Evolutionary conservation across 306 rosid genomes (phyloP).

Genomic region (Leucaena leucocephala): DNA sequence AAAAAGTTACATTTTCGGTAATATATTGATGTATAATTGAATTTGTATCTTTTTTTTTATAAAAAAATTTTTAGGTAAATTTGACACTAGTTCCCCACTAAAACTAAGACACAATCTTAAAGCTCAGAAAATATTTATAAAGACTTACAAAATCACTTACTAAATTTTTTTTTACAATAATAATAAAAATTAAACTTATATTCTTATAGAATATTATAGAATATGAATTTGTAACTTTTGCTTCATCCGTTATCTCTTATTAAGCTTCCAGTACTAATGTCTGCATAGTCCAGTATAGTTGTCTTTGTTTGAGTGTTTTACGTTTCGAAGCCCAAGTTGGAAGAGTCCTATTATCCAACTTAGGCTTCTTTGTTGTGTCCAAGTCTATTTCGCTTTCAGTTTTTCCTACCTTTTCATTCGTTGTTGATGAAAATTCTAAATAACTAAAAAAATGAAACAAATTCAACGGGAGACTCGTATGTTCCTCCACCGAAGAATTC

Average conservation of each 20-base stretch:
- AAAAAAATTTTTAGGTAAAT: too few relatives aligned
- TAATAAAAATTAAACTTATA: too few relatives aligned
- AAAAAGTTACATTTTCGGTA: neutral
- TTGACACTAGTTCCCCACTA: too few relatives aligned
- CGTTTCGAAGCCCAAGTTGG: neutral
- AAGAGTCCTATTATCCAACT: neutral
- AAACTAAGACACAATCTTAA: too few relatives aligned
- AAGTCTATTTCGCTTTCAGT: neutral
- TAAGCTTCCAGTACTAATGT: neutral
- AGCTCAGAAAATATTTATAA: too few relatives aligned
- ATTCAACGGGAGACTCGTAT: neutral
- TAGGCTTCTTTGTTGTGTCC: neutral
- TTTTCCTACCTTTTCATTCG: neutral
- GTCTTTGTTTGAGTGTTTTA: neutral
- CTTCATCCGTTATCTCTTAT: neutral
- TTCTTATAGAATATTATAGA: too few relatives aligned
- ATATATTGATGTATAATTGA: neutral
- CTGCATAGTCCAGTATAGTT: neutral
- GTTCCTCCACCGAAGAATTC: neutral
- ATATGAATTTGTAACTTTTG: neutral
- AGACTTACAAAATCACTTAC: too few relatives aligned
- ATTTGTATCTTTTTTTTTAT: neutral
- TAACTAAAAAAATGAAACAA: neutral
- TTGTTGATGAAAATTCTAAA: neutral
- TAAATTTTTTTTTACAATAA: too few relatives aligned